phyloP scores from a whole-genome alignment of 2,329 filamentous ascomycete genomes.

The Magnaporthiopsis rhizophila region DNA sequence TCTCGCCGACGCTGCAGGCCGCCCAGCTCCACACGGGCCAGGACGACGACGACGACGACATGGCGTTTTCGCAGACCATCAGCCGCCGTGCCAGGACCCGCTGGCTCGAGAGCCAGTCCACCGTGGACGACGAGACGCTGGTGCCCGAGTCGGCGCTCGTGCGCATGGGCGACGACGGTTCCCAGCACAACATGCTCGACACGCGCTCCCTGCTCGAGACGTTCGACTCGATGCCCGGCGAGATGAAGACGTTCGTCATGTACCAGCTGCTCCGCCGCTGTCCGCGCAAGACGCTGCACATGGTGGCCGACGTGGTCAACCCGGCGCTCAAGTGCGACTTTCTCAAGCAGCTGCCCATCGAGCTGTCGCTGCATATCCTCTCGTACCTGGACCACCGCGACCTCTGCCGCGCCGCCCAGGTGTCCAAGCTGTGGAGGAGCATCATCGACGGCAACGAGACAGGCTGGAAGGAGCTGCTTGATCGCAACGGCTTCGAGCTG shows the following conservation, averaged over 20 bases:
- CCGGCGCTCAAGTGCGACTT: conserved; percentile 94
- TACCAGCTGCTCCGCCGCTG: conserved; percentile 89
- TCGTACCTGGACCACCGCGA: conserved; percentile 79
- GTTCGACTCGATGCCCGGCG: conserved; percentile 83
- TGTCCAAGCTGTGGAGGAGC: conserved; percentile 88
- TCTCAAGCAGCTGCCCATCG: conserved; percentile 70
- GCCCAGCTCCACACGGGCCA: conserved; percentile 37
- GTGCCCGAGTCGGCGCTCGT: conserved; percentile 1
- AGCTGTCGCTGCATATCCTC: conserved; percentile 81
- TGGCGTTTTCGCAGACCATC: conserved; percentile 22
- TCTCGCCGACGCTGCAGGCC: conserved; percentile 85
- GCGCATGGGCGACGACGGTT: conserved; percentile 1
- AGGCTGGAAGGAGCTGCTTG: conserved; percentile 89
- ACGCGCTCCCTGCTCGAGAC: conserved; percentile 80
- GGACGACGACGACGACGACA: conserved; percentile 34
- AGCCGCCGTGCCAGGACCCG: conserved; percentile 24
- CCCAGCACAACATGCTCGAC: conserved; percentile 54
- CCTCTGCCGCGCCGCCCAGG: conserved; percentile 82
- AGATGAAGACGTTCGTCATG: conserved; percentile 94
- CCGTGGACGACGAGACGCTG: conserved; percentile 22
- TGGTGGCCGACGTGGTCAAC: conserved; percentile 85
- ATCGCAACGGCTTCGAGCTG: conserved; percentile 72
- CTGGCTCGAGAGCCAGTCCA: conserved; percentile 32
- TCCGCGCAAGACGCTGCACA: conserved; percentile 77
- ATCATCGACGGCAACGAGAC: conserved; percentile 90